Conservation (phyloP, 768 basidiomycete species). For the Boletellus sp. region DNA sequence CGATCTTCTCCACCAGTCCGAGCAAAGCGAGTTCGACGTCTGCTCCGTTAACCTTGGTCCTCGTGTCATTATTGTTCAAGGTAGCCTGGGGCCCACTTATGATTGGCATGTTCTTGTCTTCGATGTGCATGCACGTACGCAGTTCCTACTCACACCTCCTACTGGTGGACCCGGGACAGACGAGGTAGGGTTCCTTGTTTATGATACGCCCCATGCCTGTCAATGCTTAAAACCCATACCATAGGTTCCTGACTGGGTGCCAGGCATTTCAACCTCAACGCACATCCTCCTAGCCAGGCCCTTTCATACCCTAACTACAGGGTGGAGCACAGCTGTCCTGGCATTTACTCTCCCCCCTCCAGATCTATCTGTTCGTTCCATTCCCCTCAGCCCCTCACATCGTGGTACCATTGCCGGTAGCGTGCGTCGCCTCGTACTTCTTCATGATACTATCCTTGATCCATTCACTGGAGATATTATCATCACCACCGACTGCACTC, state of each 20-base stretch:
- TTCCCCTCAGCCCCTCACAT: constrained; percentile 10
- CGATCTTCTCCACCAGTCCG: constrained; percentile 12
- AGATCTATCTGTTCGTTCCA: background rate
- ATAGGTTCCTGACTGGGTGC: constrained; percentile 1
- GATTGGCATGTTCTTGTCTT: constrained; percentile 5
- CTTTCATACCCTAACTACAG: background rate
- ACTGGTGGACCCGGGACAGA: background rate
- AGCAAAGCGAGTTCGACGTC: background rate
- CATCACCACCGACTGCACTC: constrained; percentile 3
- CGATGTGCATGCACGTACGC: constrained; percentile 14
- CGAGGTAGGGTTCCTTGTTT: constrained; percentile 1
- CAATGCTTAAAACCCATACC: no score
- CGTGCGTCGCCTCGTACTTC: background rate
- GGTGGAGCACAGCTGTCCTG: constrained; percentile 10
- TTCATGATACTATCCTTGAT: constrained; percentile 11
- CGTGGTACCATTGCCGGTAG: constrained; percentile 2
- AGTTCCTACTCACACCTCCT: background rate
- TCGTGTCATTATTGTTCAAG: constrained; percentile 9
- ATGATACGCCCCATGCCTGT: background rate
- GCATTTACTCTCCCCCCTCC: constrained; percentile 12
- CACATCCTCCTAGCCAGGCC: constrained; percentile 16
- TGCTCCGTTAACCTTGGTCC: constrained; percentile 10
- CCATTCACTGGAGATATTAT: constrained; percentile 7
- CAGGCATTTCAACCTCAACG: constrained; percentile 19
- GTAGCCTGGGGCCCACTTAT: background rate